Percentiles rank a stretch among this genome's conserved stretches.
These are phyloP conservation scores for Stylonectria norvegica DNA, from an alignment of 2,329 filamentous ascomycete species.

Conservation along the genomic window DNA sequence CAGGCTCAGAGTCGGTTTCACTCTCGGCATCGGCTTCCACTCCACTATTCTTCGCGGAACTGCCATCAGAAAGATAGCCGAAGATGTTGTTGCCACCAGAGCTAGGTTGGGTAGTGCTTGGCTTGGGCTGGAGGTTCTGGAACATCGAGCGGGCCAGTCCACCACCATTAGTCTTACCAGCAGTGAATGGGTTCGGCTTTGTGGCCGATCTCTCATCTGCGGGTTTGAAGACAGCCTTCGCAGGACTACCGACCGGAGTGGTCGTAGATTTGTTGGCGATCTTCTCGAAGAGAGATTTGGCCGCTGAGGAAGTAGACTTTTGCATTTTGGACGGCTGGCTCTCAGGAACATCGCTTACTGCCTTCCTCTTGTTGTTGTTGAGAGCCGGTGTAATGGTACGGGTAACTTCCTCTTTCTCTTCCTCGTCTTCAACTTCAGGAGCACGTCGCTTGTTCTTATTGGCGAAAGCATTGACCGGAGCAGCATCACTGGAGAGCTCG, in stretches of 20 bases:
- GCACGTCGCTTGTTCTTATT: slow-evolving; percentile 50
- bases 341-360: slow-evolving; percentile 43
- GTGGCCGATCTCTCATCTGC: slow-evolving; percentile 24
- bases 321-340: slow-evolving; percentile 49
- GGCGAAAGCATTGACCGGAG: slow-evolving; percentile 32
- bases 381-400: slow-evolving; percentile 27
- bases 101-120: slow-evolving; percentile 23
- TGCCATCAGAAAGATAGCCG: slow-evolving; percentile 55
- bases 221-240: slow-evolving; percentile 31
- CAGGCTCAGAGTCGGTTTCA: slow-evolving; percentile 42
- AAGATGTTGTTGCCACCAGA: slow-evolving; percentile 51
- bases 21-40: slow-evolving; percentile 46
- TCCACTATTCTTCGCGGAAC: slow-evolving; percentile 53
- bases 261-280: slow-evolving; percentile 50
- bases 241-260: slow-evolving; percentile 30
- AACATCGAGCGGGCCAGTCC: slow-evolving; percentile 42
- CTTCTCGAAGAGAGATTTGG: slow-evolving; percentile 55
- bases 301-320: slow-evolving; percentile 51
- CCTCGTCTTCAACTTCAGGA: slow-evolving; percentile 37
- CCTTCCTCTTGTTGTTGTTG: slow-evolving; percentile 53
- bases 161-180: slow-evolving; percentile 36
- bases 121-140: slow-evolving; percentile 40
- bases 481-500: slow-evolving; percentile 40
- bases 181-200: slow-evolving; percentile 33
- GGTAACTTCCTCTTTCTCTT: slow-evolving; percentile 35